A percentile compares a stretch with the other conserved stretches of the same genome.
Evolutionary conservation across 2,329 filamentous ascomycete species (phyloP).

Genomic region (Xylaria arbuscula): DNA sequence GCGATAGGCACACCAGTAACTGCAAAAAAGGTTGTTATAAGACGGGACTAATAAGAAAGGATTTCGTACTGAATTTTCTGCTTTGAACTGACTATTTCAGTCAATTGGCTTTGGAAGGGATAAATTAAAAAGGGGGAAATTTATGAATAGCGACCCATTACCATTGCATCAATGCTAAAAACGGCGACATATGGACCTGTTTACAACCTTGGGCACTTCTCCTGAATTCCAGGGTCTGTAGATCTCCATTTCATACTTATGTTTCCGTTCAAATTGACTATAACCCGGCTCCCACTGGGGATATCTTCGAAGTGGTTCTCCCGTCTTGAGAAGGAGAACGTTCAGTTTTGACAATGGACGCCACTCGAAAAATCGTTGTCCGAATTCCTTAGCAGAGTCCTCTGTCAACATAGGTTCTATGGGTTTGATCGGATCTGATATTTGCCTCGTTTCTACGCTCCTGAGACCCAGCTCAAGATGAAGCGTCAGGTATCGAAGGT

Average conservation of each 20-base stretch:
- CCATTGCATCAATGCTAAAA: neutral
- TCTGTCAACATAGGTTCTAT: constrained; percentile 18
- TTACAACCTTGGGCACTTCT: constrained; percentile 11
- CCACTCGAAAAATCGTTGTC: constrained; percentile 26
- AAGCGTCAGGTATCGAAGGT: constrained; percentile 20
- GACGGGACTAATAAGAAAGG: no score
- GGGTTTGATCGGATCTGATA: neutral
- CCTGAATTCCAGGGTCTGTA: constrained; percentile 6
- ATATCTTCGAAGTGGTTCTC: constrained; percentile 23
- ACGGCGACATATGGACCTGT: neutral
- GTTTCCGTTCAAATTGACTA: neutral
- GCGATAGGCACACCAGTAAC: no score
- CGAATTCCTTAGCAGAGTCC: constrained; percentile 16
- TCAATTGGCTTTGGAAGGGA: no score
- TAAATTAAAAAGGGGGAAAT: no score
- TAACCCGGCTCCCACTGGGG: constrained; percentile 26
- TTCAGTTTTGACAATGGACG: constrained; percentile 15
- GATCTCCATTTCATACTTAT: constrained; percentile 4
- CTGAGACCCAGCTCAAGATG: constrained; percentile 26
- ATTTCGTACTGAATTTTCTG: no score
- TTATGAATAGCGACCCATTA: no score
- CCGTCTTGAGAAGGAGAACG: constrained; percentile 24
- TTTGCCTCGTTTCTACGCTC: neutral
- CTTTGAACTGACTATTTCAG: no score
- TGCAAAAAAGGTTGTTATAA: no score